Evolutionary conservation across 1,284 basidiomycete species (phyloP), one percentile per base, ranked within the genome.

Genomic region (Leccinum brunneo-olivaceum): DNA sequence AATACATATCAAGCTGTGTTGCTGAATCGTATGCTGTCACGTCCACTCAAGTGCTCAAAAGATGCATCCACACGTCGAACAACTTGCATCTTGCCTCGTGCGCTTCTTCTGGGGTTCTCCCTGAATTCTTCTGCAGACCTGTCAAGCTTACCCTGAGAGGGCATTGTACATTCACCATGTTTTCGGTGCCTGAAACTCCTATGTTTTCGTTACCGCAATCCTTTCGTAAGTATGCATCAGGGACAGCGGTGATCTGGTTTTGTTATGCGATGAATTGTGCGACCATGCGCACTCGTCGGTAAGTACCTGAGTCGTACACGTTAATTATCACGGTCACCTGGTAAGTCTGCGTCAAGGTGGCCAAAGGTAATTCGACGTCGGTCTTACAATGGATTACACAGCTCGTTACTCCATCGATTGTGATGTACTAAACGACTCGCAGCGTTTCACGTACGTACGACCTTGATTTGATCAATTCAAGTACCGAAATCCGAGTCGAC

Each of bases 1-100:
- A 53, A 37, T 28, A 19, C 24, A n/a, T 12, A 23, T 12, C 30
- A n/a, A n/a, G n/a, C n/a, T 30, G 18, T 25, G 25, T 35, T 36
- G 33, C 19, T 39, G 21, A 23, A 28, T 29, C 12, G 2, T 32
- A 15, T 37, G 14, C 18, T 6, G 19, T 11, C 27, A 23, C 21
- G 36, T 12, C 12, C 24, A 11, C 28, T 43, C 29, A 24, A 27
- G 34, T 15, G n/a, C 19, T 24, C 10, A 23, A 20, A n/a, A n/a
- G n/a, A n/a, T n/a, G n/a, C 11, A 23, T n/a, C 11, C n/a, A 14
- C 3, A 9, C 18, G 5, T 9, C 15, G 4, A 12, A 3, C 23
- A 24, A 24, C 6, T 24, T 25, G 11, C 7, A 25, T 10, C 24
- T 25, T 8, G 8, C 24, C 6, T 24, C 5, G 11, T 25, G 30